Conservation (phyloP, 1,284 basidiomycete species). For the Ceratobasidium sp. region DNA sequence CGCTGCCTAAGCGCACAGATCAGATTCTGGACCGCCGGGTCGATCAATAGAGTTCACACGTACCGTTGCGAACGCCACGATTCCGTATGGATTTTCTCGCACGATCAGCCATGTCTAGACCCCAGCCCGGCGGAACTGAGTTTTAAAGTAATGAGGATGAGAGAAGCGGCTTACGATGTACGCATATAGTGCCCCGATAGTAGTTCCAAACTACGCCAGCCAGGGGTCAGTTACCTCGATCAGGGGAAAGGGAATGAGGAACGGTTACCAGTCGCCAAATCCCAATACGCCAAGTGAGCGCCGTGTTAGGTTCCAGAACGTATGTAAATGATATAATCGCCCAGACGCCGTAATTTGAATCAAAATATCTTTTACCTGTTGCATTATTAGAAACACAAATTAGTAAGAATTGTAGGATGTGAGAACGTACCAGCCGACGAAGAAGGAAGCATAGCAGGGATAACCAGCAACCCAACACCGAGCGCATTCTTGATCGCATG, state of each 20-base stretch:
- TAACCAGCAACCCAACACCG: conserved; percentile 30
- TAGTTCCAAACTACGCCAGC: conserved; percentile 40
- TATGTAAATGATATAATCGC: conserved; percentile 41
- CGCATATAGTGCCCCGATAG: conserved; percentile 25
- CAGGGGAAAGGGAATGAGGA: too few relatives aligned
- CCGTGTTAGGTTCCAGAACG: conserved; percentile 39
- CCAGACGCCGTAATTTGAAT: conserved; percentile 24
- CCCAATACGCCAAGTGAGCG: conserved; percentile 32
- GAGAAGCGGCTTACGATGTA: conserved; percentile 30
- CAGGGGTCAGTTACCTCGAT: too few relatives aligned
- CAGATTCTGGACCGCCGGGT: background rate
- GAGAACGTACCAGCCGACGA: conserved; percentile 1
- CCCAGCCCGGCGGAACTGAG: too few relatives aligned
- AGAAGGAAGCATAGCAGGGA: conserved; percentile 31
- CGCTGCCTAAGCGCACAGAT: conserved; percentile 50
- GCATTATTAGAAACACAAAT: background rate
- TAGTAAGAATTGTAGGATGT: background rate
- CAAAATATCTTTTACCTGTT: conserved; percentile 25
- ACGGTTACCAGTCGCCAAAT: conserved; percentile 42
- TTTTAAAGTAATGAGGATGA: background rate
- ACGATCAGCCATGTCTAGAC: conserved; percentile 28
- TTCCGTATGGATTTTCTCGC: conserved; percentile 61
- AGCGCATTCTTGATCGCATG: conserved; percentile 33
- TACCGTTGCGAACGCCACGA: conserved; percentile 63
- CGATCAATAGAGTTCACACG: background rate